Percentiles rank a stretch among this genome's conserved stretches.
Evolutionary conservation across 192 early-diverging fungal species (phyloP).

Genomic region (Coemansia biformis): DNA sequence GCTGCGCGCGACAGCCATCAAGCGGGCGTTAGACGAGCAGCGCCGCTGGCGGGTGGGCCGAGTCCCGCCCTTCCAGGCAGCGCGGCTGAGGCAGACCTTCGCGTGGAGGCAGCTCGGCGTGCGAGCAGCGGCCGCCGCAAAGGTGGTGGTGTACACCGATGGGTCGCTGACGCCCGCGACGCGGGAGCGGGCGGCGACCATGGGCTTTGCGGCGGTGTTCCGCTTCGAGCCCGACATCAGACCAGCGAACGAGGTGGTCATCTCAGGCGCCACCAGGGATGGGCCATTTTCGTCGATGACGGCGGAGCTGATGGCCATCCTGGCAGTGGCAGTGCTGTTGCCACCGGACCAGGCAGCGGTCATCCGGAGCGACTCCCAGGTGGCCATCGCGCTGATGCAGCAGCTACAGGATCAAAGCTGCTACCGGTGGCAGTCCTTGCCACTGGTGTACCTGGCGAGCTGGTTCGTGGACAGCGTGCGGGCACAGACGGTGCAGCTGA

Average conservation of each 20-base stretch:
- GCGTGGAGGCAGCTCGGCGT: not conserved
- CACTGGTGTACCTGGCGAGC: too few species aligned
- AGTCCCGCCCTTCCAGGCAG: not conserved
- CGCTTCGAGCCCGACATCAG: not conserved
- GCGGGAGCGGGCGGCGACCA: not conserved
- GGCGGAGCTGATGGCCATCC: slow-evolving; percentile 8
- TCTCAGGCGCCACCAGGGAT: slow-evolving; percentile 1
- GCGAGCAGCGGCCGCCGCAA: not conserved
- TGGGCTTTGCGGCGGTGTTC: slow-evolving; percentile 1
- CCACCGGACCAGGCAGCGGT: not conserved
- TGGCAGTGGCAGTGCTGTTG: slow-evolving; percentile 1
- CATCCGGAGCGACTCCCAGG: not conserved
- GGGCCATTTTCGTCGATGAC: slow-evolving; percentile 8
- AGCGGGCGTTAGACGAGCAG: too few species aligned
- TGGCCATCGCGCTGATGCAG: not conserved
- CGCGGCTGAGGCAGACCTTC: not conserved
- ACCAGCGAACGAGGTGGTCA: not conserved
- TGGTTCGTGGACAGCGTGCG: too few species aligned
- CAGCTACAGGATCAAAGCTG: not conserved
- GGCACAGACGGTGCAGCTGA: too few species aligned
- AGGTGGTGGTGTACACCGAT: not conserved
- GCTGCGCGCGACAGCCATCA: too few species aligned
- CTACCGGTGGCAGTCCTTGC: not conserved
- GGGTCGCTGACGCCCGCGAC: not conserved
- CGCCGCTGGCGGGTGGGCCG: not conserved